Percentiles rank a stretch among this genome's conserved stretches.
Evolutionary conservation across 768 basidiomycete species (phyloP).

Genomic region (Hypholoma sublateritium): DNA sequence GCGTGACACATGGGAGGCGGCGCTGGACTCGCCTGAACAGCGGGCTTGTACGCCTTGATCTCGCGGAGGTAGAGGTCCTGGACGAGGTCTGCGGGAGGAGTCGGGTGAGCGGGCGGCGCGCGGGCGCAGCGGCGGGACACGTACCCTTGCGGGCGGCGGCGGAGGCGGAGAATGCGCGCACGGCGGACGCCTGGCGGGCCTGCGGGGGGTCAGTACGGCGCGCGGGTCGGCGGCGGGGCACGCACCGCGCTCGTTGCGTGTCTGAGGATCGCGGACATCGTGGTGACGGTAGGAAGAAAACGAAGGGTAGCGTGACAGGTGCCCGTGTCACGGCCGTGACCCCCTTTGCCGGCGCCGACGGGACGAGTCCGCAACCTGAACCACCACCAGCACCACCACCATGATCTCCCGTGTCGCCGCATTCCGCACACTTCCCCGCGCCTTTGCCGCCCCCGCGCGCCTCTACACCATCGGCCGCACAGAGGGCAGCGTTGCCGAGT

Average conservation of each 20-base stretch:
- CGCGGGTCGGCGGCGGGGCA: slow-evolving; percentile 8
- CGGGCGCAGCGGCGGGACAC: slow-evolving; percentile 22
- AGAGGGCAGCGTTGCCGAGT: slow-evolving; percentile 63
- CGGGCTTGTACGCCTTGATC: slow-evolving; percentile 86
- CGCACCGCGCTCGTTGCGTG: slow-evolving; percentile 53
- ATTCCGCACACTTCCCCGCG: slow-evolving; percentile 41
- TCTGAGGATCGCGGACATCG: slow-evolving; percentile 71
- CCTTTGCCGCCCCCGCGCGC: slow-evolving; percentile 33
- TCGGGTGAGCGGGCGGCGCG: slow-evolving; percentile 29
- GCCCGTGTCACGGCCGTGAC: slow-evolving; percentile 10
- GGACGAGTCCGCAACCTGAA: no score
- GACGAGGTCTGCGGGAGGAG: slow-evolving; percentile 73
- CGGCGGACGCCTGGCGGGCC: slow-evolving; percentile 53
- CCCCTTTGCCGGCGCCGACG: background rate
- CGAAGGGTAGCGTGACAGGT: slow-evolving; percentile 41
- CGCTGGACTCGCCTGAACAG: slow-evolving; percentile 56
- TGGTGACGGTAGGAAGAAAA: slow-evolving; percentile 41
- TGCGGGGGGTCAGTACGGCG: slow-evolving; percentile 23
- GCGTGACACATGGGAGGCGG: background rate
- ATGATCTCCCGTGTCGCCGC: slow-evolving; percentile 45
- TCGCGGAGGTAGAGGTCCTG: slow-evolving; percentile 92
- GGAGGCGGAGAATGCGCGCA: slow-evolving; percentile 61
- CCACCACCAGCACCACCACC: slow-evolving; percentile 14
- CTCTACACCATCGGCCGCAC: slow-evolving; percentile 38
- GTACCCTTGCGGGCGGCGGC: slow-evolving; percentile 64